Percentiles rank a stretch among this genome's conserved stretches.
Conservation (phyloP, 768 basidiomycete species). For the Mycena kentingensis region DNA sequence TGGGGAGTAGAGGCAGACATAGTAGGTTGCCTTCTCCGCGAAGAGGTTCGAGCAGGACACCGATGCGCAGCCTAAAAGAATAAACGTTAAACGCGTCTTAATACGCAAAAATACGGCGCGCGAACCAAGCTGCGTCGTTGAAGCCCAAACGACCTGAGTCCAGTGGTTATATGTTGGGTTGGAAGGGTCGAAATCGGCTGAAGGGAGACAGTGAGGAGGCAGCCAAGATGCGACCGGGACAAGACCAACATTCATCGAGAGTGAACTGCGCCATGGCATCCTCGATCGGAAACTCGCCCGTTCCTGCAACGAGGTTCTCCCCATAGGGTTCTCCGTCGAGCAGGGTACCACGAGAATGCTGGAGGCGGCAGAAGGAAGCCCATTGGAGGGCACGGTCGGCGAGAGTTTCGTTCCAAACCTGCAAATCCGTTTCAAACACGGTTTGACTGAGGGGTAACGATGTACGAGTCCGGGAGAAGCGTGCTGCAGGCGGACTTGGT, state of each 20-base stretch:
- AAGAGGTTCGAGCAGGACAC: slow-evolving; percentile 55
- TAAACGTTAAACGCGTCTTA: background rate
- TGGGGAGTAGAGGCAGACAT: slow-evolving; percentile 68
- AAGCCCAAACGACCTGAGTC: slow-evolving; percentile 70
- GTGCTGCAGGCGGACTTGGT: slow-evolving; percentile 45
- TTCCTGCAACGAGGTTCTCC: slow-evolving; percentile 58
- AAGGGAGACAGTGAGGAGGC: background rate
- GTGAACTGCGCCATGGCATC: slow-evolving; percentile 51
- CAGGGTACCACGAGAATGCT: slow-evolving; percentile 48
- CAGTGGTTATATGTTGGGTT: slow-evolving; percentile 56
- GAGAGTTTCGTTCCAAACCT: slow-evolving; percentile 48
- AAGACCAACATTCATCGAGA: slow-evolving; percentile 47
- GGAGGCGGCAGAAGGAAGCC: slow-evolving; percentile 52
- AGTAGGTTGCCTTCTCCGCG: slow-evolving; percentile 45
- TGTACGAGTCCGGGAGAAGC: slow-evolving; percentile 40
- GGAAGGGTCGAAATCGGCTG: slow-evolving; percentile 45
- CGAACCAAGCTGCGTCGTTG: slow-evolving; percentile 46
- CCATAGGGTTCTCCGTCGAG: slow-evolving; percentile 44
- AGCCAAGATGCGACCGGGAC: background rate
- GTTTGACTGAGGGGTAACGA: background rate
- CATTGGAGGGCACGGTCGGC: slow-evolving; percentile 51
- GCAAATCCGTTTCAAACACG: background rate
- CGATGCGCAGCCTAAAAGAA: slow-evolving; percentile 48
- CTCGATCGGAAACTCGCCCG: slow-evolving; percentile 44
- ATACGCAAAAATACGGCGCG: background rate